Conservation (phyloP, 495 filamentous ascomycete species). For the Daldinia caldariorum region DNA sequence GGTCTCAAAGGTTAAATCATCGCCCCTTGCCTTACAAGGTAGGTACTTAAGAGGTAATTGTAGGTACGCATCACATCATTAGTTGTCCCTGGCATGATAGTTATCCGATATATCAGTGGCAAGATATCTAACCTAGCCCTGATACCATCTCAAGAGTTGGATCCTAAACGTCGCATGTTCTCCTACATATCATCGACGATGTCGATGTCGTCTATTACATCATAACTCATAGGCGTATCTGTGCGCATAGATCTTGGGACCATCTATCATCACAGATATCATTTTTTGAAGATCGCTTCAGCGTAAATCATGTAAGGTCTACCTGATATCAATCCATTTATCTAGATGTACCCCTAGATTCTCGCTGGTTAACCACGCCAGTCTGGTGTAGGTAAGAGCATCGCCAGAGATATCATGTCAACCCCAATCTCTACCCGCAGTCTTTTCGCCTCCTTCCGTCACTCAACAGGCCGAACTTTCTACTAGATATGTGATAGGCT, state of each 20-base stretch:
- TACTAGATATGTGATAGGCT: background rate
- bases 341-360: background rate
- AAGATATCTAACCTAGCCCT: background rate
- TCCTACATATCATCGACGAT: slow-evolving; percentile 12
- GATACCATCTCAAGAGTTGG: slow-evolving; percentile 1
- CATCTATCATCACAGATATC: background rate
- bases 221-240: slow-evolving; percentile 5
- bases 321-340: background rate
- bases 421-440: slow-evolving; percentile 4
- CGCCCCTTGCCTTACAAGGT: slow-evolving; percentile 2
- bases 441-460: slow-evolving; percentile 14
- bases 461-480: background rate
- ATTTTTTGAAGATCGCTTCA: background rate
- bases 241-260: background rate
- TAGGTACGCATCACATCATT: slow-evolving; percentile 18
- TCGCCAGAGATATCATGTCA: background rate
- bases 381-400: slow-evolving; percentile 1
- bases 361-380: background rate
- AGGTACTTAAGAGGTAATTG: background rate
- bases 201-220: slow-evolving; percentile 18
- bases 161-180: slow-evolving; percentile 19
- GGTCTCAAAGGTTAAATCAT: slow-evolving; percentile 12
- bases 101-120: background rate
- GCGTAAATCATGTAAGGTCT: background rate
- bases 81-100: background rate